These are phyloP conservation scores for Prunus fruticosa DNA, from an alignment of 306 rosid genomes.

Conservation along the genomic window DNA sequence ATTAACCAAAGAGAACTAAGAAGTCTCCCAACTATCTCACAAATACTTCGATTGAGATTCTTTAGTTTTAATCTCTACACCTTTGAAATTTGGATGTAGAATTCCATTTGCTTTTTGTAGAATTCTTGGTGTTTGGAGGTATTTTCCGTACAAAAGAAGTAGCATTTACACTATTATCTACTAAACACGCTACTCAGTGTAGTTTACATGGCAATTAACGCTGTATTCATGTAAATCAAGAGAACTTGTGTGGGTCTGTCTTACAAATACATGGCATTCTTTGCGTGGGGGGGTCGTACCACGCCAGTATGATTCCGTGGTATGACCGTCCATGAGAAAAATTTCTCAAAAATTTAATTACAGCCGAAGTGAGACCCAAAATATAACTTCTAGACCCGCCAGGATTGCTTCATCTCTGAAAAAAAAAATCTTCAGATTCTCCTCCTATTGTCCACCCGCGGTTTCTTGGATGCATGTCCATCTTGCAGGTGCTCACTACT, in stretches of 20 bases:
- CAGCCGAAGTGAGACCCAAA: conserved; percentile 1
- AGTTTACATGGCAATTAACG: neutral
- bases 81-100: too few relatives aligned
- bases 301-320: neutral
- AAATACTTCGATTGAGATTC: too few relatives aligned
- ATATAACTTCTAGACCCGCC: neutral
- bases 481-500: conserved; percentile 50
- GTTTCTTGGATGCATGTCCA: conserved; percentile 58
- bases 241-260: neutral
- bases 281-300: neutral
- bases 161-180: neutral
- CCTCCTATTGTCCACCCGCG: conserved; percentile 74
- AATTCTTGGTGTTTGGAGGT: neutral
- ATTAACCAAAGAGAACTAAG: too few relatives aligned
- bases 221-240: neutral
- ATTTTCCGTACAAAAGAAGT: too few relatives aligned
- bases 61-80: too few relatives aligned
- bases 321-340: neutral
- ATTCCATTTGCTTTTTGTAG: too few relatives aligned
- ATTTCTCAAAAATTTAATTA: neutral
- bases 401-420: conserved; percentile 3
- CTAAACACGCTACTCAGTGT: neutral
- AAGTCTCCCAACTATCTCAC: too few relatives aligned
- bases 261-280: neutral
- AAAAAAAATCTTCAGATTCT: conserved; percentile 48